Evolutionary conservation across 129 eudicot species (phyloP).

Genomic region (Ambrosia trifida): DNA sequence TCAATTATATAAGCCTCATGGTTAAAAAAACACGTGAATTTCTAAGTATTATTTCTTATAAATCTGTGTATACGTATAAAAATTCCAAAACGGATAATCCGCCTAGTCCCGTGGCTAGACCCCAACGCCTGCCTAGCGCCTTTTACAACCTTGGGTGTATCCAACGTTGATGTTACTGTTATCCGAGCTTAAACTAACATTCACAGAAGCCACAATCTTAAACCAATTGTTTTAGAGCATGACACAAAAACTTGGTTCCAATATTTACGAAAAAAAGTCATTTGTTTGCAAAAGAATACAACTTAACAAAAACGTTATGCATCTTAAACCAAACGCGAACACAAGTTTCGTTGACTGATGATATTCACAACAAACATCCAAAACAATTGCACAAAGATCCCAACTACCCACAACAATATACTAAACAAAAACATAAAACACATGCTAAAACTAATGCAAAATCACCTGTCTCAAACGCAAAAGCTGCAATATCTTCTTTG

Average conservation of each 20-base stretch:
- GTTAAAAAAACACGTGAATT: too few species aligned
- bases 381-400: neutral
- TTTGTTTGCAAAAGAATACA: neutral
- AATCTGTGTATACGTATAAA: too few species aligned
- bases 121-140: too few species aligned
- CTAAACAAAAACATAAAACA: neutral
- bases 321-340: neutral
- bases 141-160: too few species aligned
- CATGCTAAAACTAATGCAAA: neutral
- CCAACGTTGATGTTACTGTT: neutral
- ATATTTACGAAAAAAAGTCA: neutral
- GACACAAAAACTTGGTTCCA: neutral
- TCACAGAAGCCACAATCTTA: neutral
- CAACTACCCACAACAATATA: too few species aligned
- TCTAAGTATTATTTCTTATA: too few species aligned
- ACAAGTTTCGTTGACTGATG: neutral
- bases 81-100: too few species aligned
- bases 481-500: slow-evolving; percentile 81
- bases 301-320: neutral
- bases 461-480: slow-evolving; percentile 84
- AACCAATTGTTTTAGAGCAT: neutral
- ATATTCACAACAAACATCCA: neutral
- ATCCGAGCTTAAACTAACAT: too few species aligned
- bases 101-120: too few species aligned
- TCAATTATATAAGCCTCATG: too few species aligned